Percentiles rank a stretch among this genome's conserved stretches.
phyloP scores from a whole-genome alignment of 768 basidiomycete genomes.

The Termitomyces sp. region DNA sequence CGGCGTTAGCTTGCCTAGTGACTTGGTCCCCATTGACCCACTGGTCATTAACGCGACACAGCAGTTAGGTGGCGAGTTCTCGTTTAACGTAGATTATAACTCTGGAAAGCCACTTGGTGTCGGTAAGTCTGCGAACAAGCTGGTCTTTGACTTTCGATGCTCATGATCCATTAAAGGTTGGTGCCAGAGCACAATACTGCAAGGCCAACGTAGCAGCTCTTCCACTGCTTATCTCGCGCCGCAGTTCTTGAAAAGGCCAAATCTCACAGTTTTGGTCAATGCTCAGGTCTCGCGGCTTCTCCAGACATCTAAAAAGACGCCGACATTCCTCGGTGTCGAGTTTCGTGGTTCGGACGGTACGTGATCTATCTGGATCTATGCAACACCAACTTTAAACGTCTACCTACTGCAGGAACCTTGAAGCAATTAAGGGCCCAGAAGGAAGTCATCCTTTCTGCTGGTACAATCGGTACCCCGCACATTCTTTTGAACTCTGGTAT shows the following conservation, averaged over 20 bases:
- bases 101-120: slow-evolving; percentile 3
- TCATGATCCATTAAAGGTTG: slow-evolving; percentile 1
- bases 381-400: neutral
- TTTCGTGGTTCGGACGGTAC: slow-evolving; percentile 1
- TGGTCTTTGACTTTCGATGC: neutral
- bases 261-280: slow-evolving; percentile 13
- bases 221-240: slow-evolving; percentile 16
- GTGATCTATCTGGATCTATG: neutral
- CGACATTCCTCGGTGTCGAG: neutral
- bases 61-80: slow-evolving; percentile 2
- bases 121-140: neutral
- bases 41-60: slow-evolving; percentile 5
- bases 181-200: slow-evolving; percentile 6
- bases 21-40: neutral
- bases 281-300: slow-evolving; percentile 15
- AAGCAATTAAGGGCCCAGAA: slow-evolving; percentile 32
- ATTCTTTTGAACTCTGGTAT: slow-evolving; percentile 35
- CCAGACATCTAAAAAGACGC: neutral
- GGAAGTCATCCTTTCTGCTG: slow-evolving; percentile 49
- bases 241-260: slow-evolving; percentile 1
- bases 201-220: slow-evolving; percentile 15
- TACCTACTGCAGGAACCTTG: neutral
- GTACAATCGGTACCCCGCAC: slow-evolving; percentile 32
- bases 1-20: slow-evolving; percentile 20
- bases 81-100: slow-evolving; percentile 2